A percentile compares a stretch with the other conserved stretches of the same genome.
Evolutionary conservation across 352 stramenopile species (phyloP).

Genomic region (Pythium rhizo-oryzae): DNA sequence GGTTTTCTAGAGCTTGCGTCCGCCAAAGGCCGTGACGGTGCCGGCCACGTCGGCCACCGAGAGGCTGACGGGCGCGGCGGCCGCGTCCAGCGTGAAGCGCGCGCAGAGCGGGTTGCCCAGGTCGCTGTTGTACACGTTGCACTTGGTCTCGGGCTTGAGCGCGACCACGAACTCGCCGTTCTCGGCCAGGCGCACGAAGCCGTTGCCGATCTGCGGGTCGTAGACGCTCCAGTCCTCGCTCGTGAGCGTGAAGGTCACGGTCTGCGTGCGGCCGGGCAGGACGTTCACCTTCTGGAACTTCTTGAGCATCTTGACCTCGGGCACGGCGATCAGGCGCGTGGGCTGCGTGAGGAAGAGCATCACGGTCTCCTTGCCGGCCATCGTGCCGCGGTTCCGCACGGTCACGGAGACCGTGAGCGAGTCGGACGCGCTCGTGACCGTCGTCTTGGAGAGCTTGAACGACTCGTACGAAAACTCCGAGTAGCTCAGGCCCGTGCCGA

Average conservation of each 20-base stretch:
- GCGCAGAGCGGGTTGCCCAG: slow-evolving; percentile 18
- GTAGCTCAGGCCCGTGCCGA: slow-evolving; percentile 66
- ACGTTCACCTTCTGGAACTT: slow-evolving; percentile 68
- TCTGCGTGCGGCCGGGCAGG: slow-evolving; percentile 26
- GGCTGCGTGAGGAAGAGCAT: slow-evolving; percentile 40
- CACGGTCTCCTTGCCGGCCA: slow-evolving; percentile 45
- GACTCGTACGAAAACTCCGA: slow-evolving; percentile 53
- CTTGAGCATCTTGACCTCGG: slow-evolving; percentile 77
- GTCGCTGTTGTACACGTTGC: slow-evolving; percentile 27
- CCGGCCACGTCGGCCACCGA: slow-evolving; percentile 6
- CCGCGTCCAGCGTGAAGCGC: slow-evolving; percentile 20
- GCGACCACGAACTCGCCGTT: slow-evolving; percentile 60
- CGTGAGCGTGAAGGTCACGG: slow-evolving; percentile 49
- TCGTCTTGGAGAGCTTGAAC: slow-evolving; percentile 37
- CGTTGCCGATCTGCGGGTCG: slow-evolving; percentile 43
- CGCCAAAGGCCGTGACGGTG: slow-evolving; percentile 18
- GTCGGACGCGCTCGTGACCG: slow-evolving; percentile 24
- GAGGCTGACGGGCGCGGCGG: slow-evolving; percentile 31
- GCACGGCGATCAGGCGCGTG: slow-evolving; percentile 36
- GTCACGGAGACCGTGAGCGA: slow-evolving; percentile 27
- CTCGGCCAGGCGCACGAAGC: slow-evolving; percentile 41
- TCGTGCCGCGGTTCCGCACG: slow-evolving; percentile 33
- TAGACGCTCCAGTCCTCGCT: slow-evolving; percentile 60
- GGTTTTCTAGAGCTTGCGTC: background rate
- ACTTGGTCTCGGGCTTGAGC: slow-evolving; percentile 60